Base-by-base conservation (phyloP, 2,329 filamentous ascomycete species). In the Cladosporium colombiae region DNA sequence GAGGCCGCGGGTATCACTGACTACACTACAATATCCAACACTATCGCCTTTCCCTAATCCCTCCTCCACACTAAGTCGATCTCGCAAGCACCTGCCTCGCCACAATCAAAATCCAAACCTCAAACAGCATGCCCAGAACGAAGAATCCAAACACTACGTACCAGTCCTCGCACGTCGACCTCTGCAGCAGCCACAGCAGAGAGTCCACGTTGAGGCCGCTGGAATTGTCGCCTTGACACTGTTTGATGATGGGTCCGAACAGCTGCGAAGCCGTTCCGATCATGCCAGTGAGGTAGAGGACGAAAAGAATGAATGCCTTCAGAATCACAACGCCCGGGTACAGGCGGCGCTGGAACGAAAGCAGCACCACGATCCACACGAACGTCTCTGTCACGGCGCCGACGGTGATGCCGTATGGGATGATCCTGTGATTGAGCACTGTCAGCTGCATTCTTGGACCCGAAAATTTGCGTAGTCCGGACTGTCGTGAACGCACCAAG, bases 101-200 rank as follows among this genome's bases (percentile, higher is more conserved):
- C 81, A 89, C 84, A 57, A 89, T 77, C 74, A 89, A 85, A 84
- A 89, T 88, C 85, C 86, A 89, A 27, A 89, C 74, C 72, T 88
- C 82, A 71, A 89, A 88, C 16, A 88, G 81, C 0, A 81, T 81
- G 44, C 86, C 86, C 18, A 89, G 81, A 64, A 89, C 83, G 78
- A 86, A 87, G 71, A 89, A 88, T 11, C 86, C 84, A 71, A 89
- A 89, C 3, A 81, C 83, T 0, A 87, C 85, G 71, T 85, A 82
- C 87, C 87, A 89, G 73, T 84, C 86, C 73, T 86, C 83, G 74
- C 87, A 89, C 21, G 89, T 88, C 65, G 81, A 86, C 69, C 81
- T 81, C 78, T 89, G 87, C 74, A 87, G 83, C 76, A 89, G 74
- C 82, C 84, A 89, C 40, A 86, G 86, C 71, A 89, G 73, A 5